phyloP scores from a whole-genome alignment of 2,329 filamentous ascomycete species.

The Coccinonectria pachysandricola region DNA sequence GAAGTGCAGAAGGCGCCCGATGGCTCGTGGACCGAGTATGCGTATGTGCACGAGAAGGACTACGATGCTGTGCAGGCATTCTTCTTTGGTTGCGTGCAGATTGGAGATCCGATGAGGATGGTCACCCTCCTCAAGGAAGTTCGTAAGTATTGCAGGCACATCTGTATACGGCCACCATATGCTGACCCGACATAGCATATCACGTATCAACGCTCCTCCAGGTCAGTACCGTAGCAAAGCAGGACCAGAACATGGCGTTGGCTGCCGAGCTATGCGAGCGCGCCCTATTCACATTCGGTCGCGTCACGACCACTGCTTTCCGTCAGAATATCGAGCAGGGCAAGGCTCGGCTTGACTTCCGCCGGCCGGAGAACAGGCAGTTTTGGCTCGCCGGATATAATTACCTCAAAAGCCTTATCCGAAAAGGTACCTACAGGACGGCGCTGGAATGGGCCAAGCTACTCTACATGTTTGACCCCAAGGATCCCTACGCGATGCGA shows the following conservation, averaged over 20 bases:
- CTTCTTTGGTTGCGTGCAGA: conserved; percentile 74
- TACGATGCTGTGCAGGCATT: conserved; percentile 68
- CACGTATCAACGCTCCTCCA: conserved; percentile 91
- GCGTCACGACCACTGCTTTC: conserved; percentile 77
- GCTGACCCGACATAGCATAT: conserved; percentile 46
- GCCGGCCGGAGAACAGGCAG: conserved; percentile 77
- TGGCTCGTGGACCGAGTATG: conserved; percentile 58
- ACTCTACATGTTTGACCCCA: conserved; percentile 61
- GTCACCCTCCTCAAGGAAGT: conserved; percentile 53
- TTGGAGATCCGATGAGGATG: conserved; percentile 73
- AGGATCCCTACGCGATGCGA: conserved; percentile 74
- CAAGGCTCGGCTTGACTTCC: conserved; percentile 70
- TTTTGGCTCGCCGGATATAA: conserved; percentile 85
- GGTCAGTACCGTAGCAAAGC: conserved; percentile 83
- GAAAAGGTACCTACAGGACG: conserved; percentile 89
- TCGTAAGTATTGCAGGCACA: conserved; percentile 21
- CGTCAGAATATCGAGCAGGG: conserved; percentile 65
- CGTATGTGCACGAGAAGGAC: conserved; percentile 60
- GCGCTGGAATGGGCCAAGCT: conserved; percentile 91
- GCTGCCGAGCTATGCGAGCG: conserved; percentile 82
- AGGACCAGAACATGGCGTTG: conserved; percentile 78
- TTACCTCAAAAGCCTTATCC: conserved; percentile 74
- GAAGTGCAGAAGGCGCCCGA: conserved; percentile 30
- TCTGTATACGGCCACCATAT: neutral
- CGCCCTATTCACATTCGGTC: conserved; percentile 87